Percentiles rank a stretch among this genome's conserved stretches.
Evolutionary conservation across 129 eudicot genomes (phyloP).

Genomic region (Artemisia argyi): DNA sequence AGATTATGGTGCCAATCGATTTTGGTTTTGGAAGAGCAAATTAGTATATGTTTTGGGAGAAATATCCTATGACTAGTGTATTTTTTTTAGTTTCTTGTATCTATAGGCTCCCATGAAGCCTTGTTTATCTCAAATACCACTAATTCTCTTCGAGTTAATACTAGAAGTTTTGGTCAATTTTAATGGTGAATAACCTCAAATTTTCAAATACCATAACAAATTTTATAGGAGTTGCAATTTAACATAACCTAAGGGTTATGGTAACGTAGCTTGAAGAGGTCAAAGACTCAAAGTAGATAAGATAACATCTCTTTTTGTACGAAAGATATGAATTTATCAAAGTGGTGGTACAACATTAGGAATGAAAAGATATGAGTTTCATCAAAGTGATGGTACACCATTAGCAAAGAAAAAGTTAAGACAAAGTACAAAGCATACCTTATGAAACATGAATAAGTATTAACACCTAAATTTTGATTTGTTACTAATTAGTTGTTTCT

Average conservation of each 20-base stretch:
- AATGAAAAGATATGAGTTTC: neutral
- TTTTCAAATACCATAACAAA: neutral
- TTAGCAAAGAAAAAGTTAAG: no score
- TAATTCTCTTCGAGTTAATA: no score
- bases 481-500: no score
- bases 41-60: neutral
- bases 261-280: neutral
- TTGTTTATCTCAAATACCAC: no score
- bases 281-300: neutral
- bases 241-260: neutral
- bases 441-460: no score
- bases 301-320: conserved; percentile 3
- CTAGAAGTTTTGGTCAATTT: neutral
- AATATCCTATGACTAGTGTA: neutral
- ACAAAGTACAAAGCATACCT: no score
- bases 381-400: neutral
- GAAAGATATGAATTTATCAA: neutral
- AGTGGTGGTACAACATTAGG: neutral
- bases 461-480: no score
- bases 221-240: neutral
- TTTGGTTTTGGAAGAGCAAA: neutral
- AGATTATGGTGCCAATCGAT: neutral
- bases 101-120: no score
- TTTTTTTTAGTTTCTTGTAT: no score
- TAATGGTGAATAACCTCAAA: neutral